Conservation (phyloP, 768 basidiomycete species). For the Crassisporium funariophilum region DNA sequence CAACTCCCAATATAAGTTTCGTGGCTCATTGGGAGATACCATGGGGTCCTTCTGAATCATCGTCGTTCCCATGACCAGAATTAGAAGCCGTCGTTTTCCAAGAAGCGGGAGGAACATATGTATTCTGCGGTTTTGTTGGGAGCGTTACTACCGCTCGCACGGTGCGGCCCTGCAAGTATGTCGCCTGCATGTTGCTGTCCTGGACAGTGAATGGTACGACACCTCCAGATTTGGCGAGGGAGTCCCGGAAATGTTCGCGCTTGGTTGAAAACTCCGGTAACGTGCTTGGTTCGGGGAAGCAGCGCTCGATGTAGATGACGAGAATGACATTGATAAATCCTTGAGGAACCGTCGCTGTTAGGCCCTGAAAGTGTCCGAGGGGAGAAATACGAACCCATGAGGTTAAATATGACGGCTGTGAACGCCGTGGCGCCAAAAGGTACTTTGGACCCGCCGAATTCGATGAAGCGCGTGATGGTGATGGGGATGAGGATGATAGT, state of each 20-base stretch:
- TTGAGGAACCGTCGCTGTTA: background rate
- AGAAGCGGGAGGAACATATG: slow-evolving; percentile 18
- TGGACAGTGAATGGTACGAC: background rate
- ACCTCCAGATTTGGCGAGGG: slow-evolving; percentile 6
- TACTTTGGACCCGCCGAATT: slow-evolving; percentile 25
- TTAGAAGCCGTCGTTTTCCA: slow-evolving; percentile 18
- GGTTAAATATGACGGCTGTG: slow-evolving; percentile 29
- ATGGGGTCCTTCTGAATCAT: too few relatives aligned
- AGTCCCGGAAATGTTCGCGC: slow-evolving; percentile 1
- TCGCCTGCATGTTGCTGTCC: background rate
- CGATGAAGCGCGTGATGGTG: slow-evolving; percentile 28
- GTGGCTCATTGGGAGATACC: too few relatives aligned
- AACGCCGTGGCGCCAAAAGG: slow-evolving; percentile 26
- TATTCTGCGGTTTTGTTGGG: slow-evolving; percentile 13
- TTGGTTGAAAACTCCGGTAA: slow-evolving; percentile 9
- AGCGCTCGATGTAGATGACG: slow-evolving; percentile 11
- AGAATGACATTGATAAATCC: slow-evolving; percentile 21
- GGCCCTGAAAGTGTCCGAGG: background rate
- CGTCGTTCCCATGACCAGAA: too few relatives aligned
- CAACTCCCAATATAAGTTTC: too few relatives aligned
- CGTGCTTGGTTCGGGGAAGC: slow-evolving; percentile 5
- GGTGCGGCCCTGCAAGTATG: background rate
- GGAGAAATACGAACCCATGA: slow-evolving; percentile 24
- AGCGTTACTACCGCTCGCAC: slow-evolving; percentile 8
- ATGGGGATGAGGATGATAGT: slow-evolving; percentile 30